Evolutionary conservation across 1,284 basidiomycete genomes (phyloP), one percentile per base, ranked within the genome.

Genomic region (Fistulinella cinereoalba): DNA sequence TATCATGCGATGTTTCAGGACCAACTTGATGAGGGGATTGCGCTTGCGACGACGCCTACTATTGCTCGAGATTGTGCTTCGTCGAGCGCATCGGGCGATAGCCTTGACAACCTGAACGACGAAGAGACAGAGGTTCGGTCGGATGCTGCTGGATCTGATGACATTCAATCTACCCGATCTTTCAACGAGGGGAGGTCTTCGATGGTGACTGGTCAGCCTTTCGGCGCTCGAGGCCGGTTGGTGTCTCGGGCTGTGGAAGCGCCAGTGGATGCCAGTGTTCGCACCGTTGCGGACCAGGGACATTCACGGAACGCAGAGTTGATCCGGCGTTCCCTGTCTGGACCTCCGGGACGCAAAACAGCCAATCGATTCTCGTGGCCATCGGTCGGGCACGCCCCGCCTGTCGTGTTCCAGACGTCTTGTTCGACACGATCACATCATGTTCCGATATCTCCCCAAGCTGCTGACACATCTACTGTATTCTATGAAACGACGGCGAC

Each of bases 1-100:
- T 83, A 79, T 56, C 83, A 77, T 40, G 74, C 73, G 3, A 69
- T 80, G 24, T 90, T 85, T 56, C 82, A 87, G 60, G 76, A 73
- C 51, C 73, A 80, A 44, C 71, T 89, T 11, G 85, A 78, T 18
- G 72, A 76, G 43, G 74, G 82, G 0, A 66, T 89, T 23, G 78
- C 79, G 32, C 66, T 88, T 12, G 87, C 85, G 8, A 88, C 85
- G 2, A 70, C 77, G n/a, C 72, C 81, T 1, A 76, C 74, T 1
- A 74, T 74, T 16, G 77, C 79, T 3, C 73, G 83, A 16, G 75
- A 79, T 51, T 67, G 59, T 16, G 74, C 77, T 45, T 56, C 61
- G 48, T 68, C 73, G 21, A 75, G 74, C 1, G 78, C 75, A 4
- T 80, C 82, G 6, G 77, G 75, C 49, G 80, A 78, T 50, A 81